Evolutionary conservation across 1,284 basidiomycete species (phyloP).

Genomic region (Puccinia triticina): DNA sequence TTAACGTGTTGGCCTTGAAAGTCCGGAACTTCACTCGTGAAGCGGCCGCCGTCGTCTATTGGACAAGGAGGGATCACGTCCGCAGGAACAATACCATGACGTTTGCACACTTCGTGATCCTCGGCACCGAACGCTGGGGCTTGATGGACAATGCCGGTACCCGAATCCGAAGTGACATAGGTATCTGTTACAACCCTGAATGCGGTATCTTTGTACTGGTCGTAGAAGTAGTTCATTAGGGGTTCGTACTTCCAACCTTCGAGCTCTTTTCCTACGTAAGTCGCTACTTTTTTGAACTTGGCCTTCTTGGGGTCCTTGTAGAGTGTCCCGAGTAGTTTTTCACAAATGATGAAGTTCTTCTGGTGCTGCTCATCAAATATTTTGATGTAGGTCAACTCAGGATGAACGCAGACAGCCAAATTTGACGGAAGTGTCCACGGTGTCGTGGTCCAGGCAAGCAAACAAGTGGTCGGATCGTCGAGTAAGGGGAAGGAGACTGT

Average conservation of each 20-base stretch:
- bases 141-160: constrained; percentile 98
- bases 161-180: constrained; percentile 90
- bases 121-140: constrained; percentile 98
- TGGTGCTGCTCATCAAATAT: constrained; percentile 88
- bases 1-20: constrained; percentile 91
- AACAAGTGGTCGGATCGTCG: constrained; percentile 84
- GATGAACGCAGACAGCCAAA: constrained; percentile 91
- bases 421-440: constrained; percentile 99
- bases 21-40: constrained; percentile 86
- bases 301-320: constrained; percentile 99
- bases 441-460: constrained; percentile 98
- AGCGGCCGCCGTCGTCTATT: constrained; percentile 83
- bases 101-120: constrained; percentile 90
- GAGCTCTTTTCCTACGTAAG: constrained; percentile 87
- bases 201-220: constrained; percentile 87
- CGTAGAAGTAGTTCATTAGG: constrained; percentile 93
- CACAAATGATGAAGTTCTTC: constrained; percentile 89
- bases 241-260: constrained; percentile 96
- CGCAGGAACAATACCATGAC: constrained; percentile 75
- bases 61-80: constrained; percentile 97
- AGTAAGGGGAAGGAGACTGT: constrained; percentile 90
- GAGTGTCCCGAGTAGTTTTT: constrained; percentile 80
- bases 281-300: constrained; percentile 86
- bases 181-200: constrained; percentile 87
- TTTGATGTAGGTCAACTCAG: constrained; percentile 94